Conservation (phyloP, 2,329 filamentous ascomycete genomes). For the Colletotrichum trifolii region DNA sequence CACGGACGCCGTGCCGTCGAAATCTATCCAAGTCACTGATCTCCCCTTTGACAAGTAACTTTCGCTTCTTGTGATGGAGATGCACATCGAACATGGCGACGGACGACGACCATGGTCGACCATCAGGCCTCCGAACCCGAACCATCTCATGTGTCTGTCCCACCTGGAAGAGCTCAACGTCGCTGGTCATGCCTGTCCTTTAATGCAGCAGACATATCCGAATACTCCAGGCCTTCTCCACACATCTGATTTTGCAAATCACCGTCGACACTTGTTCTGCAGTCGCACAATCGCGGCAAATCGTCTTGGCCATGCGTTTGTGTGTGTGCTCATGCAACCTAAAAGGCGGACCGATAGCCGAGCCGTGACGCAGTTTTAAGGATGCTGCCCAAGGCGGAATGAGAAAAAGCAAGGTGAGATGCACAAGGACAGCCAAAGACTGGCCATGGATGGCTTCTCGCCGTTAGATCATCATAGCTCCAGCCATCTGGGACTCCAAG, state of each 20-base stretch:
- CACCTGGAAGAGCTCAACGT: too few species aligned
- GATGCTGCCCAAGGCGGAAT: not conserved
- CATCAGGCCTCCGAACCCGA: too few species aligned
- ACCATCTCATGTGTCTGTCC: too few species aligned
- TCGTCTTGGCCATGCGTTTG: not conserved
- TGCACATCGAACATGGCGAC: conserved; percentile 18
- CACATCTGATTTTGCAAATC: too few species aligned
- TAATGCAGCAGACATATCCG: too few species aligned
- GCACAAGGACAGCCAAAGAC: not conserved
- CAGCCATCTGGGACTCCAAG: not conserved
- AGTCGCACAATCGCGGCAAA: not conserved
- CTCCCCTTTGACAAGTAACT: conserved; percentile 13
- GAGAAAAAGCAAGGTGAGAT: conserved; percentile 28
- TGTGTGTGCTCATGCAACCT: conserved; percentile 26
- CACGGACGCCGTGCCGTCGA: conserved; percentile 21
- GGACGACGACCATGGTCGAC: not conserved
- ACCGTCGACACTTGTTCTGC: not conserved
- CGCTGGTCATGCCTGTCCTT: too few species aligned
- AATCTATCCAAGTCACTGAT: conserved; percentile 15
- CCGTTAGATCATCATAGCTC: not conserved
- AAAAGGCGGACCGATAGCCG: conserved; percentile 23
- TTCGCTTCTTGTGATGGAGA: conserved; percentile 24
- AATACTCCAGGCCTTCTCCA: too few species aligned
- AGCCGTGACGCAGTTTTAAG: conserved; percentile 15
- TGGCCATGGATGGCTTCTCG: too few species aligned